These are phyloP conservation scores for Lactarius hengduanensis DNA, from an alignment of 768 basidiomycete species.

Conservation along the genomic window DNA sequence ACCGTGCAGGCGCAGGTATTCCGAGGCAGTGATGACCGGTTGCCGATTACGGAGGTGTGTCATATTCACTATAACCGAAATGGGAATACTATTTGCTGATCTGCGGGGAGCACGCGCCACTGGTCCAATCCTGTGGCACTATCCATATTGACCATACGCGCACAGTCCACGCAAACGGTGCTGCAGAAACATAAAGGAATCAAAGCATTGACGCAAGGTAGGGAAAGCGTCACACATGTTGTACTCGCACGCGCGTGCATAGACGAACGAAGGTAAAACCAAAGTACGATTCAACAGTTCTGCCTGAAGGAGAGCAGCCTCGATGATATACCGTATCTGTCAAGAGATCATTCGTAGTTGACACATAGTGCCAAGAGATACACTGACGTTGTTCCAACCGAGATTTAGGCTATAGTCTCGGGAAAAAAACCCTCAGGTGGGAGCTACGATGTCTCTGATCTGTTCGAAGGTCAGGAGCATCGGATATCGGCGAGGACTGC, in stretches of 20 bases:
- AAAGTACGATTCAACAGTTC: constrained; percentile 43
- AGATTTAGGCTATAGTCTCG: constrained; percentile 45
- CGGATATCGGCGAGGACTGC: neutral
- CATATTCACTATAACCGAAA: constrained; percentile 43
- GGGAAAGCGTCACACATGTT: constrained; percentile 32
- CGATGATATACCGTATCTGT: constrained; percentile 50
- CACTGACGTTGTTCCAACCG: constrained; percentile 50
- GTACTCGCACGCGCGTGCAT: constrained; percentile 47
- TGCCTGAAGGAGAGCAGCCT: constrained; percentile 46
- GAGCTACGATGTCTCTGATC: constrained; percentile 37
- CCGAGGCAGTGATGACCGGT: constrained; percentile 42
- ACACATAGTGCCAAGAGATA: too few species aligned
- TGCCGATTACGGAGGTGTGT: constrained; percentile 40
- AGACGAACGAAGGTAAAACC: constrained; percentile 46
- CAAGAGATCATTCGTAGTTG: constrained; percentile 10
- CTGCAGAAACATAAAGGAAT: constrained; percentile 26
- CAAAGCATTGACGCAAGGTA: constrained; percentile 13
- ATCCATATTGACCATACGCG: constrained; percentile 44
- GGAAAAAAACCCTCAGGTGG: constrained; percentile 42
- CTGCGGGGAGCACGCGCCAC: constrained; percentile 42
- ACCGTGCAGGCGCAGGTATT: constrained; percentile 44
- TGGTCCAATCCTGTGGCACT: constrained; percentile 43
- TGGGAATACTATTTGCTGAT: constrained; percentile 39
- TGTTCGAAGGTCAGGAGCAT: constrained; percentile 35
- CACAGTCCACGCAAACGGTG: constrained; percentile 40